These are phyloP conservation scores for Aquanectria penicillioides DNA, from an alignment of 2,329 filamentous ascomycete genomes.

Conservation along the genomic window DNA sequence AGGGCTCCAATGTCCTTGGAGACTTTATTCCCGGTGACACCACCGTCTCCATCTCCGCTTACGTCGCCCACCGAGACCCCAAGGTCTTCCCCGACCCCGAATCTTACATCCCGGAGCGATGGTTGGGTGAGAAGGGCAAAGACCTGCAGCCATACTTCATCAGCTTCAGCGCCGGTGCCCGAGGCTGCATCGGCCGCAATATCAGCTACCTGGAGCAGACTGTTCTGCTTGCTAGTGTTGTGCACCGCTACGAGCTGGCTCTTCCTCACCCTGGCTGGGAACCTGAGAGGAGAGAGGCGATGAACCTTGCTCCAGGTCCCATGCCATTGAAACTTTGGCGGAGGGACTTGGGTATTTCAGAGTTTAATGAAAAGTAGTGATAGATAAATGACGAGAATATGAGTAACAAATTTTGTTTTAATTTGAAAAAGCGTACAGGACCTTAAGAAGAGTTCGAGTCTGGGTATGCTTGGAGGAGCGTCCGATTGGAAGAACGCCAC, in stretches of 20 bases:
- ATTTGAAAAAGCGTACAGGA: no score
- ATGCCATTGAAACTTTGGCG: constrained; percentile 40
- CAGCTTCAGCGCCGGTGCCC: constrained; percentile 52
- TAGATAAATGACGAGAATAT: not conserved
- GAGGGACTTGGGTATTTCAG: constrained; percentile 23
- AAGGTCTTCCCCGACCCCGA: constrained; percentile 52
- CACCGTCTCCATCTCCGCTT: constrained; percentile 51
- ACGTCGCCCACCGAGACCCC: constrained; percentile 51
- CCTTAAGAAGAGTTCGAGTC: no score
- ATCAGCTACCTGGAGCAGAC: constrained; percentile 57
- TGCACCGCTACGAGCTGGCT: constrained; percentile 55
- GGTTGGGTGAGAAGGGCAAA: constrained; percentile 48
- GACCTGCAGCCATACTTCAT: constrained; percentile 51
- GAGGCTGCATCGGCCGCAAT: constrained; percentile 55
- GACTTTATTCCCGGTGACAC: constrained; percentile 50
- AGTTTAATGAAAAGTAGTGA: constrained; percentile 20
- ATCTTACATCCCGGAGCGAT: constrained; percentile 53
- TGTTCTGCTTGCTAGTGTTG: constrained; percentile 52
- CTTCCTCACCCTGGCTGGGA: constrained; percentile 33
- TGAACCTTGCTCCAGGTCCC: constrained; percentile 32
- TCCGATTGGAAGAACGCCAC: no score
- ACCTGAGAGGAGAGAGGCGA: constrained; percentile 31
- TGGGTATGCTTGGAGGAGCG: no score
- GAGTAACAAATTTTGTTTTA: not conserved
- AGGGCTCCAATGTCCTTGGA: constrained; percentile 44